A percentile compares a stretch with the other conserved stretches of the same genome.
These are phyloP conservation scores for Cladosporium sp. DNA, from an alignment of 2,329 filamentous ascomycete species.

Conservation along the genomic window DNA sequence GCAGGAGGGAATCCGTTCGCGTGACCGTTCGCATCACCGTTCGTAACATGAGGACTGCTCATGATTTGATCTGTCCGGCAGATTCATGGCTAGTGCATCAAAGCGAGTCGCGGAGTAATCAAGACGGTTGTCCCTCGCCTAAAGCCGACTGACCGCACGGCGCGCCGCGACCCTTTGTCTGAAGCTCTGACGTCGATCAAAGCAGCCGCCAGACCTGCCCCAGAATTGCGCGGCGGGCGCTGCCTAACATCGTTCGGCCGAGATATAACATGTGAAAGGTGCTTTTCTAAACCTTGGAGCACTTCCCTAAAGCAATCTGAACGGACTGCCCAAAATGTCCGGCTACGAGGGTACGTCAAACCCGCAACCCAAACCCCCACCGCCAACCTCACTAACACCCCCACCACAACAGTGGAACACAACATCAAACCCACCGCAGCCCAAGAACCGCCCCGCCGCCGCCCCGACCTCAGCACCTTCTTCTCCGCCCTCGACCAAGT, in stretches of 20 bases:
- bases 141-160: not conserved
- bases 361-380: not conserved
- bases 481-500: conserved; percentile 56
- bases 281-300: not conserved
- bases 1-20: not conserved
- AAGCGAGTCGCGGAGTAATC: too few species aligned
- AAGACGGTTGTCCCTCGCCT: too few species aligned
- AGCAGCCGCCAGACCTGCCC: not conserved
- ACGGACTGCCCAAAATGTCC: conserved; percentile 32
- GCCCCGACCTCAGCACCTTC: conserved; percentile 60
- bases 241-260: conserved; percentile 11
- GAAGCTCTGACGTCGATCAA: conserved; percentile 2
- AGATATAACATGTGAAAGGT: not conserved
- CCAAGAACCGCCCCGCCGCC: conserved; percentile 36
- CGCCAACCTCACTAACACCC: conserved; percentile 11
- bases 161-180: not conserved
- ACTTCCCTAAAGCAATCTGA: not conserved
- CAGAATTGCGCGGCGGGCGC: conserved; percentile 12
- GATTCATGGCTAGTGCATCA: conserved; percentile 3
- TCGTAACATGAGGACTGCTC: conserved; percentile 1
- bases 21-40: not conserved
- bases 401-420: conserved; percentile 41
- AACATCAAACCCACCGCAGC: conserved; percentile 37
- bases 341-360: conserved; percentile 39
- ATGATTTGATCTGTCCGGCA: conserved; percentile 4